Conservation (phyloP, 371 early-diverging fungal species). For the Nematocida minor region DNA sequence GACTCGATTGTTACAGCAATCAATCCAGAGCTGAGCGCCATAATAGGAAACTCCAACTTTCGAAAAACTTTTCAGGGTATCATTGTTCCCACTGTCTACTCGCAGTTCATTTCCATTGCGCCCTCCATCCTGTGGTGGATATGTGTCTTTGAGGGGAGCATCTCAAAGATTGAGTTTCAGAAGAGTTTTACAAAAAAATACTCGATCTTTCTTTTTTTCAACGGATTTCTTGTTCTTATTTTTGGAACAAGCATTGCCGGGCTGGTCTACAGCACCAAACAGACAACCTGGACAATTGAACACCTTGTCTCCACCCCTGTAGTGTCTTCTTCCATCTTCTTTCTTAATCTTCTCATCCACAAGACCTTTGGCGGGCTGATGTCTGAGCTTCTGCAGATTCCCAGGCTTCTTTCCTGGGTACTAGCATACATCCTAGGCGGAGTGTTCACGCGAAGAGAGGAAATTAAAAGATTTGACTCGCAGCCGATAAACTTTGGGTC, state of each 20-base stretch:
- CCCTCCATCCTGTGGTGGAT: conserved; percentile 56
- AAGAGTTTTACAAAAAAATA: conserved; percentile 58
- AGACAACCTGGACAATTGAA: conserved; percentile 13
- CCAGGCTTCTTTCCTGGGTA: conserved; percentile 47
- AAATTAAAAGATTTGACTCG: conserved; percentile 50
- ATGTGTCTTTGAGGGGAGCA: conserved; percentile 58
- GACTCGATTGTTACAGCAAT: conserved; percentile 5
- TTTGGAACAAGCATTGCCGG: conserved; percentile 56
- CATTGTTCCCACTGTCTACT: conserved; percentile 62
- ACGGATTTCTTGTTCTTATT: conserved; percentile 63
- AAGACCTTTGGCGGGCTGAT: conserved; percentile 54
- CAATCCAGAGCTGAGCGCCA: conserved; percentile 24
- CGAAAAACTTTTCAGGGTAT: conserved; percentile 54
- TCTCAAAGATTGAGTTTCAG: conserved; percentile 56
- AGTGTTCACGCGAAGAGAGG: conserved; percentile 34
- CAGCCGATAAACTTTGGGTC: conserved; percentile 62
- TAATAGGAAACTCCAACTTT: conserved; percentile 42
- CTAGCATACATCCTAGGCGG: conserved; percentile 38
- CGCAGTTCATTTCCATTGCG: conserved; percentile 53
- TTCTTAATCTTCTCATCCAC: conserved; percentile 64
- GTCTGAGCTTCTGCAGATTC: conserved; percentile 61
- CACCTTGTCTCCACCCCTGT: conserved; percentile 41
- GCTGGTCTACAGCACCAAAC: conserved; percentile 29
- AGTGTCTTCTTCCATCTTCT: conserved; percentile 57
- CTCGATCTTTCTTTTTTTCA: conserved; percentile 64